Evolutionary conservation across 1,284 basidiomycete genomes (phyloP).

Genomic region (Bjerkandera adusta): DNA sequence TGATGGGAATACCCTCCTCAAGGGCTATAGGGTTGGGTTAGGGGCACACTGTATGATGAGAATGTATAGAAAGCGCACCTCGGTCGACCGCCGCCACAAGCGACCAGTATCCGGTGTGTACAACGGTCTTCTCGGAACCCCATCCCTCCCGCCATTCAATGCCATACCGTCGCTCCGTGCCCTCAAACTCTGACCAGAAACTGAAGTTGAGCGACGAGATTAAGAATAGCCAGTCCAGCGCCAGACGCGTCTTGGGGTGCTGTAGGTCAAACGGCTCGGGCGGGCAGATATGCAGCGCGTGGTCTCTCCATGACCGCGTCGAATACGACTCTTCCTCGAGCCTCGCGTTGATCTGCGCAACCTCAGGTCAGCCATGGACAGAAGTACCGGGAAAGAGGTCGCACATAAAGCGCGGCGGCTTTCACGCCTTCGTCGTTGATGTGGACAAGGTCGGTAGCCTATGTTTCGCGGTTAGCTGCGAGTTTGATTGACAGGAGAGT

Average conservation of each 20-base stretch:
- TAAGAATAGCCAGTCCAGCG: conserved; percentile 81
- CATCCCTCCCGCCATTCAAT: conserved; percentile 75
- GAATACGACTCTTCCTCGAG: conserved; percentile 63
- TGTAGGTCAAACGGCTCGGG: conserved; percentile 53
- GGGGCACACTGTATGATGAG: background rate
- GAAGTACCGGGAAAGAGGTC: conserved; percentile 19
- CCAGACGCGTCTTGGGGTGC: conserved; percentile 51
- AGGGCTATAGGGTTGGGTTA: conserved; percentile 35
- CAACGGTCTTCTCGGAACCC: conserved; percentile 42
- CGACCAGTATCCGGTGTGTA: conserved; percentile 81
- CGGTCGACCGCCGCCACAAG: conserved; percentile 74
- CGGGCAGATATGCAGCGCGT: conserved; percentile 72
- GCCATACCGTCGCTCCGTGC: conserved; percentile 56
- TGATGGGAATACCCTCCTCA: conserved; percentile 71
- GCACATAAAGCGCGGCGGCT: conserved; percentile 58
- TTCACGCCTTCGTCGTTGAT: conserved; percentile 57
- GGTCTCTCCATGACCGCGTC: conserved; percentile 75
- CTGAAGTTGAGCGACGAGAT: conserved; percentile 83
- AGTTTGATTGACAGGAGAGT: background rate
- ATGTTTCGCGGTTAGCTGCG: background rate
- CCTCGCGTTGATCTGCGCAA: conserved; percentile 53
- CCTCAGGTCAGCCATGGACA: background rate
- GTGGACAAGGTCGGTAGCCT: conserved; percentile 58
- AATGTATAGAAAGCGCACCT: conserved; percentile 42
- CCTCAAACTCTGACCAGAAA: conserved; percentile 78